phyloP scores from a whole-genome alignment of 139 green algal species.

The Asterochloris erici region DNA sequence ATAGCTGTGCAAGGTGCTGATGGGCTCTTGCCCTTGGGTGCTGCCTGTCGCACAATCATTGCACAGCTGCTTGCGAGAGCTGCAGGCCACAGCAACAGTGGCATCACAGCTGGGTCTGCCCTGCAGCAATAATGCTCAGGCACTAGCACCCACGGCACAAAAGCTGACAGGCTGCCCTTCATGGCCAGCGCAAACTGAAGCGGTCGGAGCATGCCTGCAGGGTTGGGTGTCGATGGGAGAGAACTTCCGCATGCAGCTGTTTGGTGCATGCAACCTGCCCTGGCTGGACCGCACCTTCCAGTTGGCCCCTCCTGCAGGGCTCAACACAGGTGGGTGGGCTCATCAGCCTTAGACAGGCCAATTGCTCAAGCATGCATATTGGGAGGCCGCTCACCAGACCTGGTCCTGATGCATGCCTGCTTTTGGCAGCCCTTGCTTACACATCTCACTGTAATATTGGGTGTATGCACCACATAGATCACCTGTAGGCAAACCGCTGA shows the following conservation, averaged over 20 bases:
- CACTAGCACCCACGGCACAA: background rate
- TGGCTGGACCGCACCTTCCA: slow-evolving; percentile 48
- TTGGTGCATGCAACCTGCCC: slow-evolving; percentile 43
- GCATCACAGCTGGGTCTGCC: background rate
- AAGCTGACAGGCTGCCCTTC: background rate
- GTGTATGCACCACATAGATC: background rate
- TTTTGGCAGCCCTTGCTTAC: background rate
- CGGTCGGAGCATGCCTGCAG: background rate
- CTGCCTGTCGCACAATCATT: background rate
- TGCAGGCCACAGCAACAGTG: background rate
- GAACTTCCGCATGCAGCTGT: slow-evolving; percentile 26
- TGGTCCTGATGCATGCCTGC: background rate
- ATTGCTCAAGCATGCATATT: background rate
- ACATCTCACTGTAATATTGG: background rate
- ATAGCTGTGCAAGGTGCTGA: background rate
- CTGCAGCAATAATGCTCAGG: too few species aligned
- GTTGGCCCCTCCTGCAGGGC: slow-evolving; percentile 20
- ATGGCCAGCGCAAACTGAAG: background rate
- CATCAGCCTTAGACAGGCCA: background rate
- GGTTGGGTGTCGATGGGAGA: slow-evolving; percentile 14
- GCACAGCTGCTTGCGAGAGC: background rate
- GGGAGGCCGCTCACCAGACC: background rate
- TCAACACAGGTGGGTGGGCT: slow-evolving; percentile 11
- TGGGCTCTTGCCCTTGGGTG: background rate
- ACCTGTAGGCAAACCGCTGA: background rate